These are phyloP conservation scores for Dryas drummondii DNA, from an alignment of 306 rosid genomes.

Conservation along the genomic window DNA sequence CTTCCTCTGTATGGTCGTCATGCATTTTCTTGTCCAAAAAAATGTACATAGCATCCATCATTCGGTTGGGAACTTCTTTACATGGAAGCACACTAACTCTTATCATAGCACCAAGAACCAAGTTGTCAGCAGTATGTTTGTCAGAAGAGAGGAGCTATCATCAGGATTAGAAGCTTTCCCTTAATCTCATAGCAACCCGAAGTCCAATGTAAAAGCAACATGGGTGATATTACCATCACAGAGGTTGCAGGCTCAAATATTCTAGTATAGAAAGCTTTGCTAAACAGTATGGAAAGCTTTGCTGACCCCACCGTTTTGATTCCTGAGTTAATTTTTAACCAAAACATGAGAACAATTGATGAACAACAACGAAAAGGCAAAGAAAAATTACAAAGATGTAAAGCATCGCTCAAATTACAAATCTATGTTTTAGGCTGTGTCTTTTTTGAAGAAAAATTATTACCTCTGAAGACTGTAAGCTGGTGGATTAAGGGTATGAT, in stretches of 20 bases:
- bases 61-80: conserved; percentile 24
- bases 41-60: conserved; percentile 29
- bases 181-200: background rate
- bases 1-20: conserved; percentile 13
- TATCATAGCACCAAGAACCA: background rate
- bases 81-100: conserved; percentile 9
- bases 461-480: conserved; percentile 23
- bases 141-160: background rate
- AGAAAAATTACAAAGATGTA: background rate
- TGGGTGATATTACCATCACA: background rate
- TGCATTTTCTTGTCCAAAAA: conserved; percentile 16
- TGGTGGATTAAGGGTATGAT: conserved; percentile 26
- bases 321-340: conserved; percentile 24
- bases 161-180: background rate
- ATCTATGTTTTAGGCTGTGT: background rate
- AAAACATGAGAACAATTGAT: conserved; percentile 8
- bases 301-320: conserved; percentile 22
- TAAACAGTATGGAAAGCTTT: background rate
- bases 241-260: background rate
- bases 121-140: conserved; percentile 2
- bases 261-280: background rate
- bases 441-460: background rate
- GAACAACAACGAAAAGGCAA: background rate
- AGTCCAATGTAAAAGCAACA: background rate
- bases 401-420: background rate